Conservation (phyloP, 768 basidiomycete genomes). For the Lenzites betulinus region DNA sequence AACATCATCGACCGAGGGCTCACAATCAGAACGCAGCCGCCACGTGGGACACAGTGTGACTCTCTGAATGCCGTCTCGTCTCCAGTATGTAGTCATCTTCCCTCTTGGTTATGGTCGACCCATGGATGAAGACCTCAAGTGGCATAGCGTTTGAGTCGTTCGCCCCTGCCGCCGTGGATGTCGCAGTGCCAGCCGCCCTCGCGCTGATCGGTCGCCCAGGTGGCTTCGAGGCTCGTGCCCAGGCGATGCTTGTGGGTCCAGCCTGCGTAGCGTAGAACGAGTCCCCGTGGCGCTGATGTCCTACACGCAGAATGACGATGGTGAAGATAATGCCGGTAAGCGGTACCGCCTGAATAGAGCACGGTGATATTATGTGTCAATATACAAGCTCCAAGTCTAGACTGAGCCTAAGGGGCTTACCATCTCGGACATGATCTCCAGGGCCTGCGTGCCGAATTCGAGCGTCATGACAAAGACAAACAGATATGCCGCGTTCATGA, state of each 20-base stretch:
- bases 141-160: background rate
- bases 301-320: constrained; percentile 12
- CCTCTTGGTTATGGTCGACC: background rate
- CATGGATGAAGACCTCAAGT: background rate
- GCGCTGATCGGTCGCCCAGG: background rate
- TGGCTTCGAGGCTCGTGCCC: background rate
- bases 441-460: constrained; percentile 13
- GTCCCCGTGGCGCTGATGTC: constrained; percentile 4
- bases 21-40: no score
- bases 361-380: background rate
- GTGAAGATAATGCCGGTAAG: constrained; percentile 7
- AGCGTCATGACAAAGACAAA: constrained; percentile 18
- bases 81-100: background rate
- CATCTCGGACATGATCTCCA: constrained; percentile 22
- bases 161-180: background rate
- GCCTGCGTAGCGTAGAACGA: background rate
- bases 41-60: no score
- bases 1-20: no score
- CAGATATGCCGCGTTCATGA: constrained; percentile 22
- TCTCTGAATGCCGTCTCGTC: no score
- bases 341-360: background rate
- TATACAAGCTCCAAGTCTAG: no score
- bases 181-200: background rate
- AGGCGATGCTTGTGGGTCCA: background rate
- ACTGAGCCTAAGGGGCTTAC: background rate